These are phyloP conservation scores for Flaveria robusta DNA, from an alignment of 129 eudicot genomes.

Conservation along the genomic window DNA sequence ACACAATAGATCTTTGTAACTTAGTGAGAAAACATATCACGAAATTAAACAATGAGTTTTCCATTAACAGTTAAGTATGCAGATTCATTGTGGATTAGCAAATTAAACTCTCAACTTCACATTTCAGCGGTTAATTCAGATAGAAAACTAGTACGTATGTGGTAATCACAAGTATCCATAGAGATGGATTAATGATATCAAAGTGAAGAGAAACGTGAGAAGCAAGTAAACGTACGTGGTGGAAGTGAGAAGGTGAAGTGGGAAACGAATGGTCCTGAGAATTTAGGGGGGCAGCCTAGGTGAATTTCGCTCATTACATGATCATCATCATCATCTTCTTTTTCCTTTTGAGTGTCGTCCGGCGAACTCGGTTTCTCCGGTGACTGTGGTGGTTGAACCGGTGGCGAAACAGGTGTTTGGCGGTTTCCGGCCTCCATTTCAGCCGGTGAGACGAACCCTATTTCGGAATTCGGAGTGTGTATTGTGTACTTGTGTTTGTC, in stretches of 20 bases:
- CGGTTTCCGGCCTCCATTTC: slow-evolving; percentile 31
- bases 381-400: not conserved
- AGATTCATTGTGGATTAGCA: not conserved
- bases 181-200: not conserved
- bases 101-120: not conserved
- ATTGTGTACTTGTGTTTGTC: not conserved
- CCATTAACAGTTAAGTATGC: no score
- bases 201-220: not conserved
- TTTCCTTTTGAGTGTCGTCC: slow-evolving; percentile 10
- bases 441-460: slow-evolving; percentile 3
- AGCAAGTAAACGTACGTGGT: slow-evolving; percentile 24
- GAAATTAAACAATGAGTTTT: no score
- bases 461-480: no score
- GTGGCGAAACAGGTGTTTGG: not conserved
- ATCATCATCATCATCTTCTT: slow-evolving; percentile 43
- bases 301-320: slow-evolving; percentile 96
- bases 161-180: not conserved
- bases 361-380: slow-evolving; percentile 20
- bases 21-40: no score
- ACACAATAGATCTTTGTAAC: not conserved
- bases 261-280: slow-evolving; percentile 59
- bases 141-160: not conserved
- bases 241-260: slow-evolving; percentile 69
- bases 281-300: slow-evolving; percentile 77
- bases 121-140: not conserved